Evolutionary conservation across 805 yeast genomes (phyloP).

Genomic region (Starmerella apicola): DNA sequence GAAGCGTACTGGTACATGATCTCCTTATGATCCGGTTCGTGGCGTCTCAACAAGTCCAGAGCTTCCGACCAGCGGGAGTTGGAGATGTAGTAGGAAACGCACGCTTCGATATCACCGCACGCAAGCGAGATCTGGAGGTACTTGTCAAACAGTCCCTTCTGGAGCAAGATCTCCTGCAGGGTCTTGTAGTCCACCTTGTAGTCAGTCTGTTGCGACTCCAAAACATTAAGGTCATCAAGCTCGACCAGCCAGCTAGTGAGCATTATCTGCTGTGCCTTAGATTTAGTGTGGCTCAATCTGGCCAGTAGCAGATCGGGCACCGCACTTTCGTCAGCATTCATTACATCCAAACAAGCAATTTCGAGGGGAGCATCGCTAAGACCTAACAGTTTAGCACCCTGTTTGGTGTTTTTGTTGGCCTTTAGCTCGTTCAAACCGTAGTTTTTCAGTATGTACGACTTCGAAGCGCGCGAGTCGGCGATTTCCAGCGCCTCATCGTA

Average conservation of each 20-base stretch:
- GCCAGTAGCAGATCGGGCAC: conserved; percentile 23
- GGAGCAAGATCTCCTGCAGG: conserved; percentile 55
- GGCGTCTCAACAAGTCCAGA: conserved; percentile 37
- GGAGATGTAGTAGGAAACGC: conserved; percentile 56
- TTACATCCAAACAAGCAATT: conserved; percentile 44
- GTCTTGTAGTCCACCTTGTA: conserved; percentile 50
- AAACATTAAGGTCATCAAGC: conserved; percentile 36
- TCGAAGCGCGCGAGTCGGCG: conserved; percentile 24
- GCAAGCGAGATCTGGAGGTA: conserved; percentile 55
- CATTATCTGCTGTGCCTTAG: conserved; percentile 37
- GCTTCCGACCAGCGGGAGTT: conserved; percentile 65
- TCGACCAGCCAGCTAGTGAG: conserved; percentile 59
- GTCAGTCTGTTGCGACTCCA: conserved; percentile 32
- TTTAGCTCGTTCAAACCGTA: conserved; percentile 42
- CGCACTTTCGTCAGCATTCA: conserved; percentile 35
- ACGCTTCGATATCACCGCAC: conserved; percentile 55
- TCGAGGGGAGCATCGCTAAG: conserved; percentile 56
- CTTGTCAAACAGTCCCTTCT: conserved; percentile 53
- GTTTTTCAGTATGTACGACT: conserved; percentile 38
- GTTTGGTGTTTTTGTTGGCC: conserved; percentile 21
- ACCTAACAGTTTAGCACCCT: conserved; percentile 48
- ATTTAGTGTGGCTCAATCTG: conserved; percentile 18
- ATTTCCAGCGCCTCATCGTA: conserved; percentile 56
- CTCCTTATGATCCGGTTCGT: conserved; percentile 30
- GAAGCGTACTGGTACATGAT: conserved; percentile 58